Percentiles rank a stretch among this genome's conserved stretches.
Evolutionary conservation across 2,329 filamentous ascomycete genomes (phyloP).

Genomic region (Epichloe bromicola): DNA sequence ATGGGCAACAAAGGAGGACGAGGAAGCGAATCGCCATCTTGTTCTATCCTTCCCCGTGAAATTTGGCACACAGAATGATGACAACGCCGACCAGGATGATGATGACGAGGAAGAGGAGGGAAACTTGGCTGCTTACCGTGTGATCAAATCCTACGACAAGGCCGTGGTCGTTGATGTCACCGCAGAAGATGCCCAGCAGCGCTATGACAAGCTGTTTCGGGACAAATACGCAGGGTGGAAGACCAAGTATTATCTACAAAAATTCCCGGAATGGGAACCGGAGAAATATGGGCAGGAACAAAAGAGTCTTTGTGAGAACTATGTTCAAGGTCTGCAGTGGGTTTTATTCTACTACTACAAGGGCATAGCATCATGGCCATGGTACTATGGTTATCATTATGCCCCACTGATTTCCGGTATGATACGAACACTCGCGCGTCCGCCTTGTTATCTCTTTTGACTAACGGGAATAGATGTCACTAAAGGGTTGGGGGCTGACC

Average conservation of each 20-base stretch:
- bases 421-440: constrained; percentile 2
- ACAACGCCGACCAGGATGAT: constrained; percentile 21
- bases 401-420: constrained; percentile 84
- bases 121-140: constrained; percentile 68
- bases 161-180: constrained; percentile 73
- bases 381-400: constrained; percentile 96
- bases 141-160: constrained; percentile 83
- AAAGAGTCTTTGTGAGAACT: constrained; percentile 78
- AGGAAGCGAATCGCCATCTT: constrained; percentile 40
- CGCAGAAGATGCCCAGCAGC: constrained; percentile 62
- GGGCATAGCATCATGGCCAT: constrained; percentile 95
- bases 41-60: constrained; percentile 33
- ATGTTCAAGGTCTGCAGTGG: constrained; percentile 96
- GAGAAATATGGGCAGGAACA: constrained; percentile 66
- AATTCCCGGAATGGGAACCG: constrained; percentile 75
- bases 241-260: constrained; percentile 79
- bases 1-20: constrained; percentile 45
- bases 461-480: constrained; percentile 55
- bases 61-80: constrained; percentile 44
- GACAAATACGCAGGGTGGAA: constrained; percentile 89
- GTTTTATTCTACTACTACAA: constrained; percentile 97
- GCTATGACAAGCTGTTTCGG: constrained; percentile 76
- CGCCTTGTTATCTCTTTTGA: constrained; percentile 8
- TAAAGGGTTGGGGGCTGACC: constrained; percentile 72
- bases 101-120: constrained; percentile 54